phyloP scores from a whole-genome alignment of 2,329 filamentous ascomycete species.

The Aspergillus sp. region DNA sequence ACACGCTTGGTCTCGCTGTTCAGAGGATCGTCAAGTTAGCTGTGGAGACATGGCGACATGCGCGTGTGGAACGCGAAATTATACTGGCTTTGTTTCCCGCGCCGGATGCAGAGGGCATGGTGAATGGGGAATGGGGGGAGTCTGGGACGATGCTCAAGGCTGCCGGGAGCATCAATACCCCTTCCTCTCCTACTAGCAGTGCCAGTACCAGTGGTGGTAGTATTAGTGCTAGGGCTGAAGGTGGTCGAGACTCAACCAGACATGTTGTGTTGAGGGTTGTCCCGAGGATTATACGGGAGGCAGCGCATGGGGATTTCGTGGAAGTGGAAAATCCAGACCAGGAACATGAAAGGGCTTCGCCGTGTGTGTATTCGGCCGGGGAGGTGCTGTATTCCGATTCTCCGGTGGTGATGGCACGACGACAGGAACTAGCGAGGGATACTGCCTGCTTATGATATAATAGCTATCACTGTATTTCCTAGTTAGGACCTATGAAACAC shows the following conservation, averaged over 20 bases:
- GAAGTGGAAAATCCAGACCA: conserved; percentile 32
- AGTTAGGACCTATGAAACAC: no score
- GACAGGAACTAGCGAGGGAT: conserved; percentile 25
- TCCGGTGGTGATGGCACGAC: conserved; percentile 32
- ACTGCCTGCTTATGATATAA: no score
- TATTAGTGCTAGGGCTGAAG: conserved; percentile 9
- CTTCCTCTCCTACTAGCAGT: no score
- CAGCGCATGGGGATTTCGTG: conserved; percentile 42
- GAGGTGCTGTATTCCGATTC: conserved; percentile 45
- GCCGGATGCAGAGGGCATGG: conserved; percentile 25
- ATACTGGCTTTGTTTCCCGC: conserved; percentile 46
- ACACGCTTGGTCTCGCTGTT: conserved; percentile 44
- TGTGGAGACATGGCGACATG: conserved; percentile 52
- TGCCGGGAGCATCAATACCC: no score
- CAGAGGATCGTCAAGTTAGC: conserved; percentile 51
- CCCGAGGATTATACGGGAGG: conserved; percentile 46
- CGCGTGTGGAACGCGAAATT: conserved; percentile 49
- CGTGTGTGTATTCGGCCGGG: conserved; percentile 43
- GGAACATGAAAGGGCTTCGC: conserved; percentile 20
- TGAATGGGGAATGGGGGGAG: conserved; percentile 32
- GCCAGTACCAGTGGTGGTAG: no score
- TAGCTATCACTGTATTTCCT: no score
- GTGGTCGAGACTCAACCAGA: conserved; percentile 20
- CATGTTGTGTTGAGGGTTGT: conserved; percentile 45
- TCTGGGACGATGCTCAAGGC: conserved; percentile 14